phyloP scores from a whole-genome alignment of 371 early-diverging fungal genomes.

The Mucor circinelloides region DNA sequence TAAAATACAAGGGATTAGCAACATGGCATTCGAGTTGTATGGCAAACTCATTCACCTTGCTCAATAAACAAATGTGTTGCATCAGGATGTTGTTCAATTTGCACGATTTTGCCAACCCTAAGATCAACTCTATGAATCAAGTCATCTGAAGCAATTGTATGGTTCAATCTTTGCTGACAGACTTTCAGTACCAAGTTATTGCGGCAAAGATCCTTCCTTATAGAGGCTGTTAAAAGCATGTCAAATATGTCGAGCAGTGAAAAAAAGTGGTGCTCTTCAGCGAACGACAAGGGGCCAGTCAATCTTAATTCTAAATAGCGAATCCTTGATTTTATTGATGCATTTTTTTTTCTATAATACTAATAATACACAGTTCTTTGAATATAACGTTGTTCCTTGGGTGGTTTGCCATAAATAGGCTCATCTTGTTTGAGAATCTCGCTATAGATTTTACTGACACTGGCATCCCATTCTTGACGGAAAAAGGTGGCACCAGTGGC shows the following conservation, averaged over 20 bases:
- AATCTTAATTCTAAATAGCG: background rate
- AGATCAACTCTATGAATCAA: constrained; percentile 67
- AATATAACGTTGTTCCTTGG: constrained; percentile 53
- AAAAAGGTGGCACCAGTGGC: constrained; percentile 71
- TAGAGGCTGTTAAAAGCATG: background rate
- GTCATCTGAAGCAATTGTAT: constrained; percentile 37
- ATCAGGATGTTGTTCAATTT: constrained; percentile 68
- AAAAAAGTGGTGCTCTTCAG: background rate
- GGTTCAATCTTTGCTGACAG: background rate
- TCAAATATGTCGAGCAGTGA: background rate
- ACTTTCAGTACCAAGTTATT: background rate
- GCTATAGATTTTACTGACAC: constrained; percentile 68
- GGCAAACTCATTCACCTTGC: constrained; percentile 39
- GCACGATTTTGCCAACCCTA: constrained; percentile 73
- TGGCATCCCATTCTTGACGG: constrained; percentile 76
- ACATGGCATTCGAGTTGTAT: background rate
- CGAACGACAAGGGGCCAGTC: constrained; percentile 1
- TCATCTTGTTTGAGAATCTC: constrained; percentile 59
- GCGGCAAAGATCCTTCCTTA: background rate
- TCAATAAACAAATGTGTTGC: constrained; percentile 81
- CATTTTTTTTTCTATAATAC: constrained; percentile 20
- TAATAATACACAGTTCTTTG: constrained; percentile 57
- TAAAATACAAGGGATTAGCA: background rate
- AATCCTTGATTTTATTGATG: constrained; percentile 1
- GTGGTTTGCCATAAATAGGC: constrained; percentile 63